Percentiles rank a stretch among this genome's conserved stretches.
These are phyloP conservation scores for Geranomyces michiganensis DNA, from an alignment of 192 early-diverging fungal genomes.

Conservation along the genomic window DNA sequence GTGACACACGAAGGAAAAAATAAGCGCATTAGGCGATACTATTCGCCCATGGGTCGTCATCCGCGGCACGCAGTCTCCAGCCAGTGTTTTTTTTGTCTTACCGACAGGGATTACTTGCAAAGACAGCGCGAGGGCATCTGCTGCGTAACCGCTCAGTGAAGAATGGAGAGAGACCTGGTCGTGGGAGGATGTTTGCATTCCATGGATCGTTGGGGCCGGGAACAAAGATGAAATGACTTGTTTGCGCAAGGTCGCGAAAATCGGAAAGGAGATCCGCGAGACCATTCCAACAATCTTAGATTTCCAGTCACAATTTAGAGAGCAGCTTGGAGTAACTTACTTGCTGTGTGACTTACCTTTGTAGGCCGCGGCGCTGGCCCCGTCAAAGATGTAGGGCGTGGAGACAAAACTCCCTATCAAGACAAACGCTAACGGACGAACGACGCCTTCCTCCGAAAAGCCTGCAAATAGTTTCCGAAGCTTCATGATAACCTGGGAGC, in stretches of 20 bases:
- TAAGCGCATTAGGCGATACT: no score
- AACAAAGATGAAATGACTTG: conserved; percentile 83
- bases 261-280: conserved; percentile 71
- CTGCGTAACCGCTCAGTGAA: conserved; percentile 65
- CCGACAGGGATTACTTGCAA: conserved; percentile 86
- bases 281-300: conserved; percentile 47
- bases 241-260: conserved; percentile 58
- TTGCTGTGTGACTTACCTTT: conserved; percentile 52
- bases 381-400: conserved; percentile 66
- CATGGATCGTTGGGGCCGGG: conserved; percentile 88
- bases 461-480: conserved; percentile 74
- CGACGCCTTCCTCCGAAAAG: conserved; percentile 54
- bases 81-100: no score
- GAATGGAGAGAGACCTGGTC: conserved; percentile 71
- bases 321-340: no score
- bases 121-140: conserved; percentile 63
- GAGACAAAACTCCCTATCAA: conserved; percentile 88
- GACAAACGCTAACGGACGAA: conserved; percentile 80
- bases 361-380: conserved; percentile 66
- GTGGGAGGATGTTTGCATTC: conserved; percentile 70
- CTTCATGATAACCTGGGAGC: conserved; percentile 66
- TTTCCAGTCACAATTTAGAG: no score
- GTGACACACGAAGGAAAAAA: no score
- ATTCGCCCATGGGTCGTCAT: background rate
- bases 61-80: no score